phyloP scores from a whole-genome alignment of 2,329 filamentous ascomycete genomes.

The Colletotrichum shisoi region DNA sequence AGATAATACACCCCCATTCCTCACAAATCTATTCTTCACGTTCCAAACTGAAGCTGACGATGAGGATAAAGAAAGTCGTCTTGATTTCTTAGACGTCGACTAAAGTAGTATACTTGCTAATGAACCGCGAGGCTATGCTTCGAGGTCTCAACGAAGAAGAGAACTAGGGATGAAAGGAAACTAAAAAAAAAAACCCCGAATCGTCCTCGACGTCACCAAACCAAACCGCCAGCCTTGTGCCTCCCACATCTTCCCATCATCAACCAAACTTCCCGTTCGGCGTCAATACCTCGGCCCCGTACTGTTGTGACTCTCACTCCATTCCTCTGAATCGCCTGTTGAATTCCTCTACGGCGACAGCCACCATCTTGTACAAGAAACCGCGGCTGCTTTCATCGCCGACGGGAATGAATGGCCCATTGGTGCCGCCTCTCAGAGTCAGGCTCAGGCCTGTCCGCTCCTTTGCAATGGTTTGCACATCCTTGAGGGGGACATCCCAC shows the following conservation, averaged over 20 bases:
- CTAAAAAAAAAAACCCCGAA: background rate
- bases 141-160: constrained; percentile 11
- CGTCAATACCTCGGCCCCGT: background rate
- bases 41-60: background rate
- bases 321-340: constrained; percentile 66
- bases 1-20: constrained; percentile 20
- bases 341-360: constrained; percentile 71
- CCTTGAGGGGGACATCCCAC: constrained; percentile 95
- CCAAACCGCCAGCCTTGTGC: too few relatives aligned
- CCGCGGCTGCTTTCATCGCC: constrained; percentile 79
- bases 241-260: background rate
- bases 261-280: background rate
- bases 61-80: too few relatives aligned
- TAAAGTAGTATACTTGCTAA: constrained; percentile 20
- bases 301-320: constrained; percentile 45
- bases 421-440: constrained; percentile 85
- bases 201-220: background rate
- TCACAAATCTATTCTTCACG: background rate
- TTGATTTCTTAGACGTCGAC: background rate
- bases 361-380: constrained; percentile 72
- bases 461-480: constrained; percentile 96
- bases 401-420: constrained; percentile 93
- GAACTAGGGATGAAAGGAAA: background rate
- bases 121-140: constrained; percentile 26
- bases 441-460: constrained; percentile 94